Evolutionary conservation across 2,329 filamentous ascomycete genomes (phyloP).

Genomic region (Talaromyces sp.): DNA sequence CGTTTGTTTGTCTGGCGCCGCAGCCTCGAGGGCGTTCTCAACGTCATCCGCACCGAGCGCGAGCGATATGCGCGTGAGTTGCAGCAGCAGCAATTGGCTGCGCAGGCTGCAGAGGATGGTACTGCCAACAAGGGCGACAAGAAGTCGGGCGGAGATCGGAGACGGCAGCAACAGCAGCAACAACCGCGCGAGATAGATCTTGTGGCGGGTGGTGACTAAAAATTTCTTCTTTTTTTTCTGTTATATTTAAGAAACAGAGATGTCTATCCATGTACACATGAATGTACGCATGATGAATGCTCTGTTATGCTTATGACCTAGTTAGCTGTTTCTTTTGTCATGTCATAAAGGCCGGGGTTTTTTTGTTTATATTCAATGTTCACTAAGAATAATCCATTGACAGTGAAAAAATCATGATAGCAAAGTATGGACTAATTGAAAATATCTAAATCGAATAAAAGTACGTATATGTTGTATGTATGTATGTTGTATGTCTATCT

Average conservation of each 20-base stretch:
- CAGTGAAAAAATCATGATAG: neutral
- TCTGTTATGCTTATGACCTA: constrained; percentile 3
- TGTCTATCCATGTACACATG: neutral
- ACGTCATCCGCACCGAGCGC: constrained; percentile 74
- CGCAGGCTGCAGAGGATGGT: constrained; percentile 37
- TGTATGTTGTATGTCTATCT: constrained; percentile 1
- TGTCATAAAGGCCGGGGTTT: neutral
- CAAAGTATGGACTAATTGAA: neutral
- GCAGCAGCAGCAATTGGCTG: constrained; percentile 52
- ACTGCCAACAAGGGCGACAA: constrained; percentile 21
- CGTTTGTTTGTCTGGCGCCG: constrained; percentile 86
- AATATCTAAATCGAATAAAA: neutral
- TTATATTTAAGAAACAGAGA: neutral
- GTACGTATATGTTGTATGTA: constrained; percentile 4
- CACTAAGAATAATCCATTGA: neutral
- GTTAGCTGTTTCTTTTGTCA: constrained; percentile 4
- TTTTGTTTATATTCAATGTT: neutral
- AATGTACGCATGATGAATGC: neutral
- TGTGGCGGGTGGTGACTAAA: constrained; percentile 23
- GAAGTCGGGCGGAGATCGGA: constrained; percentile 27
- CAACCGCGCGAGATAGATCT: constrained; percentile 32
- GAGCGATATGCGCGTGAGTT: constrained; percentile 66
- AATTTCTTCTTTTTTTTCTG: neutral
- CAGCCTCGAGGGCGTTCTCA: constrained; percentile 71
- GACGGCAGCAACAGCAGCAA: constrained; percentile 25